Base-by-base conservation (phyloP, 192 early-diverging fungal species). In the Backusella tarrabulga region DNA sequence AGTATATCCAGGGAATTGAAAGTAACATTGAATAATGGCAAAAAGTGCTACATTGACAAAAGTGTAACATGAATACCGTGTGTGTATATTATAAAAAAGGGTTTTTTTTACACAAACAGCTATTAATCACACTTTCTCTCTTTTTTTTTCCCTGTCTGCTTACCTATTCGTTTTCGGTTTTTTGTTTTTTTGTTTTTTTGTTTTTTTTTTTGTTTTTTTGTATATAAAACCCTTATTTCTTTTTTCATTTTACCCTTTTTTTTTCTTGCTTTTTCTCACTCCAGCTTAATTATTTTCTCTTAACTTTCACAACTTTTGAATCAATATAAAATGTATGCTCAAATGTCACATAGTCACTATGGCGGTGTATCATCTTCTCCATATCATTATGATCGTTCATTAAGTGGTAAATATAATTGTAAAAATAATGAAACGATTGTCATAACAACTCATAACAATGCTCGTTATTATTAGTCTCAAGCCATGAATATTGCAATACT, bases 221-320 rank as follows among this genome's bases (percentile, higher is more conserved):
- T 67, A 68, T 50, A 68, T 68, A 66, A 66, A 63, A 29, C 56
- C 56, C 56, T 63, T 63, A 29, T 63, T 63, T 63, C 46, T 50
- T 63, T 29, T 63, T 29, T 21, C 4, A 26, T 60, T 26, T 12
- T 11, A 6, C 54, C 54, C 52, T 23, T 60, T 26, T 60, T 56
- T 60, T 60, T 60, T 60, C 17, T 56, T 23, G 2, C 26, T 23
- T 60, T 26, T 26, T 29, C 21, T 4, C 23, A 29, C 21, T 63
- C 26, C 15, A 29, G 1, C 23, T 63, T 2, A 23, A 23, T 29
- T 63, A 8, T 12, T 6, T 63, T 63, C 11, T 29, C 21, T 29
- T 63, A 29, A 2, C 3, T 23, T 29, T 63, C 32, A 63, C 19
- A 23, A 29, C 56, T 35, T 35, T 11, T 69, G 23, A 40, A 21